Conservation (phyloP, 495 filamentous ascomycete genomes). For the Massariosphaeria phaeospora region DNA sequence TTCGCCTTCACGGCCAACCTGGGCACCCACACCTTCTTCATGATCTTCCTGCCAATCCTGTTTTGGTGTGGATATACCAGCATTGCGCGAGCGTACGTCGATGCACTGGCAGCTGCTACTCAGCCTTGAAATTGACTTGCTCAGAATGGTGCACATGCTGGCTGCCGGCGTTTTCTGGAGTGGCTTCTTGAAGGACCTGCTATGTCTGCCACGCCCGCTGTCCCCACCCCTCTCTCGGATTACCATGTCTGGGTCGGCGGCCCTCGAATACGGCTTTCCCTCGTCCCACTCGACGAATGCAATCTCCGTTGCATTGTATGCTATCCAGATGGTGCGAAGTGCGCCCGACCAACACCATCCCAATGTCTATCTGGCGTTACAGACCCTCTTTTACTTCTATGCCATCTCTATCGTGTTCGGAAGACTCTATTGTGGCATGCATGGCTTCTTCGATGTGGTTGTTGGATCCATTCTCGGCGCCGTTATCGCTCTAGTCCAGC, state of each 20-base stretch:
- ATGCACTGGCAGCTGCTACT: neutral
- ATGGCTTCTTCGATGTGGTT: conserved; percentile 88
- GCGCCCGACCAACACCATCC: conserved; percentile 49
- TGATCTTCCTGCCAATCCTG: conserved; percentile 83
- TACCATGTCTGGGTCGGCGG: conserved; percentile 91
- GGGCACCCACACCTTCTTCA: conserved; percentile 98
- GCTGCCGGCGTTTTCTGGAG: conserved; percentile 88
- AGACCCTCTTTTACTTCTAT: conserved; percentile 70
- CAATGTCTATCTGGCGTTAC: conserved; percentile 50
- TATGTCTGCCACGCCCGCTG: conserved; percentile 88
- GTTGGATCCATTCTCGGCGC: conserved; percentile 72
- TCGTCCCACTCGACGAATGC: conserved; percentile 97
- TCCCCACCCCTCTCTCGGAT: conserved; percentile 92
- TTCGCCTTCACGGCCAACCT: conserved; percentile 96
- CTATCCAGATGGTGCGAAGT: conserved; percentile 58
- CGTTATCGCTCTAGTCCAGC: conserved; percentile 62
- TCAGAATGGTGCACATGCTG: conserved; percentile 79
- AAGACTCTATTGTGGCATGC: conserved; percentile 95
- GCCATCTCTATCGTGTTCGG: conserved; percentile 85
- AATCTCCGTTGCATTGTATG: conserved; percentile 87
- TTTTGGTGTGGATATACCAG: conserved; percentile 89
- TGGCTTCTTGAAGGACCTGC: conserved; percentile 88
- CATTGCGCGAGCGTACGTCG: conserved; percentile 73
- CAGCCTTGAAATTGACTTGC: neutral
- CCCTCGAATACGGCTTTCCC: conserved; percentile 94